phyloP scores from a whole-genome alignment of 2,329 filamentous ascomycete genomes.

The Fusarium heterosporum region DNA sequence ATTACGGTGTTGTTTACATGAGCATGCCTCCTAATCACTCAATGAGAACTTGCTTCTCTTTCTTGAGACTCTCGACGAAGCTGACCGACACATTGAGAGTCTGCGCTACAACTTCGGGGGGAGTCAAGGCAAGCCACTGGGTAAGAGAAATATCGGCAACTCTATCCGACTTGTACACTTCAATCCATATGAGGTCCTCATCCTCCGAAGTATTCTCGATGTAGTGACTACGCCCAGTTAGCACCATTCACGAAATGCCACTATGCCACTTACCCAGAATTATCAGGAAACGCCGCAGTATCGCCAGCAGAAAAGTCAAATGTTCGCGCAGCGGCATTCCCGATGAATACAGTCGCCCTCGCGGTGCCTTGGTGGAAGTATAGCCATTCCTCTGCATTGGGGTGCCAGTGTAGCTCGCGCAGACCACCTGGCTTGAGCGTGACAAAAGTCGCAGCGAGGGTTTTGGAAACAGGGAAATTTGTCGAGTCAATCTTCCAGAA shows the following conservation, averaged over 20 bases:
- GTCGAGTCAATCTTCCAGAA: constrained; percentile 74
- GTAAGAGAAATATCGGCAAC: constrained; percentile 75
- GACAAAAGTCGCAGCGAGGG: constrained; percentile 73
- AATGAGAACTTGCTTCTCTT: constrained; percentile 70
- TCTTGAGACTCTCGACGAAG: constrained; percentile 69
- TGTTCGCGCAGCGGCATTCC: constrained; percentile 69
- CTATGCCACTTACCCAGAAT: constrained; percentile 59
- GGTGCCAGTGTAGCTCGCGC: constrained; percentile 77
- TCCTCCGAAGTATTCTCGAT: constrained; percentile 75
- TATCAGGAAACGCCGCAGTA: constrained; percentile 75
- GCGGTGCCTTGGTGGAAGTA: constrained; percentile 74
- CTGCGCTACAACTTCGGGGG: constrained; percentile 70
- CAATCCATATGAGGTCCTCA: constrained; percentile 74
- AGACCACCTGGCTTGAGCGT: constrained; percentile 72
- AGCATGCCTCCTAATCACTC: constrained; percentile 1
- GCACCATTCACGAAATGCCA: background rate
- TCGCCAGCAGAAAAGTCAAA: constrained; percentile 77
- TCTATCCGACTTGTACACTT: constrained; percentile 75
- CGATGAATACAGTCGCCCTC: constrained; percentile 74
- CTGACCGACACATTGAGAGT: constrained; percentile 68
- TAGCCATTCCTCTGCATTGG: constrained; percentile 77
- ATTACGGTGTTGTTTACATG: no score
- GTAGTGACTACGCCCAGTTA: constrained; percentile 63
- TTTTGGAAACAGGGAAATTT: constrained; percentile 74
- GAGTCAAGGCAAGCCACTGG: constrained; percentile 77